These are phyloP conservation scores for Cyberlindnera maritima DNA, from an alignment of 805 yeast genomes.

Conservation along the genomic window DNA sequence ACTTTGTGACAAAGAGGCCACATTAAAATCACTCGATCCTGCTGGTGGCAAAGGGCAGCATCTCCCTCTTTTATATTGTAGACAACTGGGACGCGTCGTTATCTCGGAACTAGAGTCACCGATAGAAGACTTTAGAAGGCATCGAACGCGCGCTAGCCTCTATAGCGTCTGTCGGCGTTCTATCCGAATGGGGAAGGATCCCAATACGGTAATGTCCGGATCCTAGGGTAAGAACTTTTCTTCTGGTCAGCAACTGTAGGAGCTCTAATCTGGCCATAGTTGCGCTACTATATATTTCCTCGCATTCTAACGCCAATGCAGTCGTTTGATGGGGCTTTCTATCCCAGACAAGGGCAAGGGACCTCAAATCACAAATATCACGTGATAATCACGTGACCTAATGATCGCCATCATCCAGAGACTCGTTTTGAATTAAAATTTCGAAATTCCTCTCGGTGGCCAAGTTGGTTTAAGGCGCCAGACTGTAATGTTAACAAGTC, in stretches of 20 bases:
- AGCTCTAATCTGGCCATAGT: too few species aligned
- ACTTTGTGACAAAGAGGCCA: neutral
- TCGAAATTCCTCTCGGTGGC: slow-evolving; percentile 36
- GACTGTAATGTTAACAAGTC: slow-evolving; percentile 38
- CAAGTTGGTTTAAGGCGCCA: slow-evolving; percentile 46
- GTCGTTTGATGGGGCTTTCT: too few species aligned
- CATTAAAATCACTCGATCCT: too few species aligned
- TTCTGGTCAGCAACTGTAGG: too few species aligned
- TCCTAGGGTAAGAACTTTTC: too few species aligned
- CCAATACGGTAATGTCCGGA: slow-evolving; percentile 1
- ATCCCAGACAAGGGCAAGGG: too few species aligned
- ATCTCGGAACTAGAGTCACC: neutral
- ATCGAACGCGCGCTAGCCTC: neutral
- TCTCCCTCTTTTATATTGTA: neutral
- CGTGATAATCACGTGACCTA: too few species aligned
- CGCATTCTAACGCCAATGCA: too few species aligned
- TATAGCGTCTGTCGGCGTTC: neutral
- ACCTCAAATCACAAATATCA: too few species aligned
- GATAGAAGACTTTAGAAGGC: neutral
- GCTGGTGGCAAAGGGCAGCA: neutral
- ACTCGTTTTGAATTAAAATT: too few species aligned
- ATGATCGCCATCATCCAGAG: too few species aligned
- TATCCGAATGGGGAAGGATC: neutral
- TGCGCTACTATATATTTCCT: too few species aligned
- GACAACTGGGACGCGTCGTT: neutral